These are phyloP conservation scores for Penicillium steckii DNA, from an alignment of 495 filamentous ascomycete species.

Conservation along the genomic window DNA sequence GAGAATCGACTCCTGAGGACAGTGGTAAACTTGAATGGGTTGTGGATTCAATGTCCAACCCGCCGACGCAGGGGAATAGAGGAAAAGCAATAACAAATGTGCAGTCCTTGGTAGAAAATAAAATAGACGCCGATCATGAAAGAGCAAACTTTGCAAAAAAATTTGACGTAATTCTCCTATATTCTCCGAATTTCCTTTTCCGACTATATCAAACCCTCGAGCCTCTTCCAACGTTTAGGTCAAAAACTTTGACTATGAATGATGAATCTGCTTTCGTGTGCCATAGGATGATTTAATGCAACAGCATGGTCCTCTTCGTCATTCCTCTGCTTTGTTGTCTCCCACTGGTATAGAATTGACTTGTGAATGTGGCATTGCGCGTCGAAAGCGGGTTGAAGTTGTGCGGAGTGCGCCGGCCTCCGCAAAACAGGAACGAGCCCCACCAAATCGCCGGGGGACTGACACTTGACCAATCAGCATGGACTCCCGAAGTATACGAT, in stretches of 20 bases:
- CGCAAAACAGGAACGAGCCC: slow-evolving; percentile 5
- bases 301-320: neutral
- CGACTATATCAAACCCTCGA: neutral
- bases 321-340: neutral
- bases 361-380: no score
- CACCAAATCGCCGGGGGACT: neutral
- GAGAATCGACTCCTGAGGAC: no score
- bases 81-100: no score
- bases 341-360: neutral
- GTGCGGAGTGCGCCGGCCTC: slow-evolving; percentile 11
- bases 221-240: neutral
- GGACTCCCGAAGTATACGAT: neutral
- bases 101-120: no score
- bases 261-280: no score
- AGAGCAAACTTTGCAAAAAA: neutral
- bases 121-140: neutral
- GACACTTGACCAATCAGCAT: neutral
- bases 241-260: neutral
- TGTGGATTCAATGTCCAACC: no score
- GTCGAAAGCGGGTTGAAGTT: neutral
- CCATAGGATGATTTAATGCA: neutral
- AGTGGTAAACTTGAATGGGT: no score
- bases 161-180: slow-evolving; percentile 8
- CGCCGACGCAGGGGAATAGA: neutral
- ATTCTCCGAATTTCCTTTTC: slow-evolving; percentile 1